phyloP scores from a whole-genome alignment of 1,139 yeast genomes.

The Taphrina populina region DNA sequence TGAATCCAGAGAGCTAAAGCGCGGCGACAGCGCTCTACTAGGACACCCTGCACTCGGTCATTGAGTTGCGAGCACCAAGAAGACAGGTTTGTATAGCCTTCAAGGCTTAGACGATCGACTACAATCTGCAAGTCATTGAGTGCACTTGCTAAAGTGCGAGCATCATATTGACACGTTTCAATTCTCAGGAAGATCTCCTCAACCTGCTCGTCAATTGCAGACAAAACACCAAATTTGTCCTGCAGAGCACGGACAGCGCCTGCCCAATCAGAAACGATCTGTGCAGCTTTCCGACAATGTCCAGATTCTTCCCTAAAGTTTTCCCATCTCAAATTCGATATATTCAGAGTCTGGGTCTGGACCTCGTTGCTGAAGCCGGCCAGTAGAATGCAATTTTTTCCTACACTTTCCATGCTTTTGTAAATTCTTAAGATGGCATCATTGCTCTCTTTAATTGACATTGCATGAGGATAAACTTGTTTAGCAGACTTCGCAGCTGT shows the following conservation, averaged over 20 bases:
- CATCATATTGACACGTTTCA: slow-evolving; percentile 44
- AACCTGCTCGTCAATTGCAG: slow-evolving; percentile 40
- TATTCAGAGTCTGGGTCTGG: slow-evolving; percentile 42
- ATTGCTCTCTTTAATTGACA: slow-evolving; percentile 55
- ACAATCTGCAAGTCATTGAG: slow-evolving; percentile 47
- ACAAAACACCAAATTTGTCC: slow-evolving; percentile 45
- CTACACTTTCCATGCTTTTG: slow-evolving; percentile 44
- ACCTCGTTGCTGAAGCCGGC: slow-evolving; percentile 48
- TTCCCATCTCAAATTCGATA: slow-evolving; percentile 49
- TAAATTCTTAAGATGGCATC: slow-evolving; percentile 44
- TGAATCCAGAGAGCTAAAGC: slow-evolving; percentile 42
- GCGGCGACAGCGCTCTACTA: slow-evolving; percentile 46
- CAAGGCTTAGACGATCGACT: slow-evolving; percentile 50
- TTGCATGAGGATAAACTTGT: slow-evolving; percentile 60
- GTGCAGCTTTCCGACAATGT: slow-evolving; percentile 44
- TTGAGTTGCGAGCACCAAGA: slow-evolving; percentile 51
- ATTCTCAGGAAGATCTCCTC: slow-evolving; percentile 43
- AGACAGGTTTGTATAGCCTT: slow-evolving; percentile 49
- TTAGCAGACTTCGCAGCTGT: slow-evolving; percentile 52
- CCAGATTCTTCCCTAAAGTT: slow-evolving; percentile 46
- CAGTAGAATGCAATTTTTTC: slow-evolving; percentile 51
- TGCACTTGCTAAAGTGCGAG: slow-evolving; percentile 12
- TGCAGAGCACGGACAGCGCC: slow-evolving; percentile 46
- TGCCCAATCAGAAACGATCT: slow-evolving; percentile 50
- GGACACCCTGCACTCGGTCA: slow-evolving; percentile 45